These are phyloP conservation scores for Beauveria rudraprayagi DNA, from an alignment of 2,329 filamentous ascomycete genomes.

Conservation along the genomic window DNA sequence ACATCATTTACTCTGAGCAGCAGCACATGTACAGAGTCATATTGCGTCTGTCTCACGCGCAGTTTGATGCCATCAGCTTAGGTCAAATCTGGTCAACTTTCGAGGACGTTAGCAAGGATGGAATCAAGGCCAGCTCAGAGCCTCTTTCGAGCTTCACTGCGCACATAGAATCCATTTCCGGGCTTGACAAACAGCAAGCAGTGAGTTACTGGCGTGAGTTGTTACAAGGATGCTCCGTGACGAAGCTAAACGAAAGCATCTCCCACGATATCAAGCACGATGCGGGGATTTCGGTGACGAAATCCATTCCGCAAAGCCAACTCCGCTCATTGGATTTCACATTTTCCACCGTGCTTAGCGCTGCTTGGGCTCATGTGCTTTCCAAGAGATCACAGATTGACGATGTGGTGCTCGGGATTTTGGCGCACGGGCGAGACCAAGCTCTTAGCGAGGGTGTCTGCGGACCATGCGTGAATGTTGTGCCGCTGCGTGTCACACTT, in stretches of 20 bases:
- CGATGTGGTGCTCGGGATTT: constrained; percentile 8
- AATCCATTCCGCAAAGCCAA: background rate
- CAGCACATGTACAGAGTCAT: background rate
- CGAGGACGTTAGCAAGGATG: background rate
- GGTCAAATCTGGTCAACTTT: constrained; percentile 20
- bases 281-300: background rate
- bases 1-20: background rate
- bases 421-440: background rate
- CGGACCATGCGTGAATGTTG: constrained; percentile 54
- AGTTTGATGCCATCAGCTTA: constrained; percentile 44
- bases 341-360: background rate
- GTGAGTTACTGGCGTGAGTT: constrained; percentile 33
- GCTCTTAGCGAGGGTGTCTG: constrained; percentile 28
- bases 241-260: background rate
- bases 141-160: constrained; percentile 23
- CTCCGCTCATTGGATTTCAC: background rate
- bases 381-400: background rate
- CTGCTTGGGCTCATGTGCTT: constrained; percentile 5
- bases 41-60: constrained; percentile 24
- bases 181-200: constrained; percentile 18
- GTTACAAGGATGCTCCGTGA: constrained; percentile 20
- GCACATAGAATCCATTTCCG: constrained; percentile 33
- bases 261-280: background rate
- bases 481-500: constrained; percentile 50
- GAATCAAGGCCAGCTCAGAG: constrained; percentile 19